Evolutionary conservation across 1,139 yeast genomes (phyloP).

Genomic region (Pichia sp.): DNA sequence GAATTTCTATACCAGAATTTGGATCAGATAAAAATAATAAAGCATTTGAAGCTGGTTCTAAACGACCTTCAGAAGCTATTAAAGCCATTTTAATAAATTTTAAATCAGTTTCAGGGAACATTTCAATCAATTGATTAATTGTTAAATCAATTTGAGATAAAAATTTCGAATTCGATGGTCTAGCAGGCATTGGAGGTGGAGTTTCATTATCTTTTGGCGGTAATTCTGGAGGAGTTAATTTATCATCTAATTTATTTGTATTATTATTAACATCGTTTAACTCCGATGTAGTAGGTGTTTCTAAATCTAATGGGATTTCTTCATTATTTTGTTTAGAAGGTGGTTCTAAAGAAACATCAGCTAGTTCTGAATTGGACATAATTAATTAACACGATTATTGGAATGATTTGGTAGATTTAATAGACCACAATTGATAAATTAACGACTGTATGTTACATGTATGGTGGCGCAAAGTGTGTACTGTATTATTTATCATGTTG

Average conservation of each 20-base stretch:
- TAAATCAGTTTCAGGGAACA: slow-evolving; percentile 73
- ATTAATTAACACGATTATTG: too few relatives aligned
- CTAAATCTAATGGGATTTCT: too few relatives aligned
- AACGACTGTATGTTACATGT: too few relatives aligned
- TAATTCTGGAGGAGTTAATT: too few relatives aligned
- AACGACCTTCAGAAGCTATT: slow-evolving; percentile 75
- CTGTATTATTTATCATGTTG: too few relatives aligned
- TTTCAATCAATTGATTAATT: slow-evolving; percentile 58
- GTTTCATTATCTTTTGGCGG: background rate
- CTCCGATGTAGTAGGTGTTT: too few relatives aligned
- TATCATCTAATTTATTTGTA: background rate
- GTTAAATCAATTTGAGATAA: slow-evolving; percentile 25
- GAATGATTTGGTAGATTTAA: too few relatives aligned
- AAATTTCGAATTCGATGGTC: slow-evolving; percentile 51
- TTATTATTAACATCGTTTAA: background rate
- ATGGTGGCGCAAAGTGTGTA: too few relatives aligned
- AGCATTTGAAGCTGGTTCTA: slow-evolving; percentile 88
- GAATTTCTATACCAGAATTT: slow-evolving; percentile 55
- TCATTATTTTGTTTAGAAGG: too few relatives aligned
- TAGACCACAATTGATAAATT: too few relatives aligned
- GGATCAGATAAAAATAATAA: slow-evolving; percentile 79
- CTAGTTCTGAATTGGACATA: too few relatives aligned
- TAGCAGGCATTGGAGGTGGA: slow-evolving; percentile 68
- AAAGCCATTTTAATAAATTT: slow-evolving; percentile 69
- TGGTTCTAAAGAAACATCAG: too few relatives aligned